Evolutionary conservation across 2,329 filamentous ascomycete species (phyloP), one percentile per base, ranked within the genome.

Genomic region (Colletotrichum sp.): DNA sequence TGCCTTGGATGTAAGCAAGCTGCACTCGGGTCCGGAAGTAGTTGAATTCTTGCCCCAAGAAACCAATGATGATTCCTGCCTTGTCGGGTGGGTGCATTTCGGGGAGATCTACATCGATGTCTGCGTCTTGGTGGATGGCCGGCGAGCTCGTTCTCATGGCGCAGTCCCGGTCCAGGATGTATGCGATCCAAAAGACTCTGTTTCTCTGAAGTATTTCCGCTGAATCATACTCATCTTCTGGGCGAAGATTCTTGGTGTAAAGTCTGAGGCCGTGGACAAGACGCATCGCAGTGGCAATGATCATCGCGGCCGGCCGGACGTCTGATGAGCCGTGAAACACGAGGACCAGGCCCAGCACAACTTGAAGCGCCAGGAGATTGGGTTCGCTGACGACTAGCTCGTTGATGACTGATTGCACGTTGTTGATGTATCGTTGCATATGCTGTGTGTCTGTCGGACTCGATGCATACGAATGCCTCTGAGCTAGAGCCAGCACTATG

Each of bases 131-230:
- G 6, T 73, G 69, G 30, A 77, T 65, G 15, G 76, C 36, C 19
- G 76, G 76, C 61, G 76, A 74, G n/a, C 66, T 25, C 11, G 65
- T 62, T 8, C 73, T 44, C 73, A 77, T 55, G 1, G 49, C 49
- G 11, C 70, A 39, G 15, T 77, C 74, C 1, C 82, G 82, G 27
- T 84, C 82, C 8, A 83, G 74, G 4, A 77, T 77, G 49, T 82
- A 84, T 49, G 81, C 82, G 16, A 83, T 77, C 82, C 82, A 84
- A 67, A 83, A 83, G 36, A 83, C 77, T 22, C 82, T 81, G 8
- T 76, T 74, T 19, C 81, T 79, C 6, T 83, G 80, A 8, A 78
- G 77, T 9, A 79, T 77, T 6, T 80, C 78, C 2, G 77, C 78
- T 0, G 79, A 72, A 2, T 80, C 62, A 9, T 80, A 77, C 0